Evolutionary conservation across 192 early-diverging fungal species (phyloP).

Genomic region (Podila horticola): DNA sequence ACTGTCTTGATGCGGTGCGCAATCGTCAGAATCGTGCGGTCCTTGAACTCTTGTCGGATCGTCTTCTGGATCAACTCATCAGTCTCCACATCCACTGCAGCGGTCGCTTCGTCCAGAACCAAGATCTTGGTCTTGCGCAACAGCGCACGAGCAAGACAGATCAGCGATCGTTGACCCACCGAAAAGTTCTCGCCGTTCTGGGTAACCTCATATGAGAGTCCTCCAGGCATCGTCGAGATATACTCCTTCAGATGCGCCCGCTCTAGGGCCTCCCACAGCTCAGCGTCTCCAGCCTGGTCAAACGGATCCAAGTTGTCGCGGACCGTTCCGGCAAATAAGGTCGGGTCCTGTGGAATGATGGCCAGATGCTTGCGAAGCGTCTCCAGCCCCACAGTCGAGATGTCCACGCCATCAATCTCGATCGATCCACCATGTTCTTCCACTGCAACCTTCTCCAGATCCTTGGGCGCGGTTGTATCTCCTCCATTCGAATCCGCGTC

Average conservation of each 20-base stretch:
- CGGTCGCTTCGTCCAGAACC: constrained; percentile 59
- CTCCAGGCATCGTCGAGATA: constrained; percentile 24
- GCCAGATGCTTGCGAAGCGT: constrained; percentile 71
- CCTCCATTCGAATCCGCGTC: not conserved
- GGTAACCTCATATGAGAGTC: constrained; percentile 36
- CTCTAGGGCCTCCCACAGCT: constrained; percentile 72
- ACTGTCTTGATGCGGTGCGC: constrained; percentile 92
- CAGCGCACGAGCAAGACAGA: constrained; percentile 65
- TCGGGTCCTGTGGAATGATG: constrained; percentile 90
- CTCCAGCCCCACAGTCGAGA: constrained; percentile 65
- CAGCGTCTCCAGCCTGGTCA: constrained; percentile 56
- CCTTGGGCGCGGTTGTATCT: not conserved
- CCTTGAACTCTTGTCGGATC: constrained; percentile 80
- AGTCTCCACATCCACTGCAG: constrained; percentile 82
- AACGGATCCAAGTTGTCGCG: constrained; percentile 87
- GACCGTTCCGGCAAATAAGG: constrained; percentile 67
- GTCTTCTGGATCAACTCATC: constrained; percentile 90
- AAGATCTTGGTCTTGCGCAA: constrained; percentile 64
- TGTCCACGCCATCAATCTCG: constrained; percentile 79
- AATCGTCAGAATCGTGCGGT: constrained; percentile 87
- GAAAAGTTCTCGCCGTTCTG: constrained; percentile 66
- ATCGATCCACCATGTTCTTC: constrained; percentile 72
- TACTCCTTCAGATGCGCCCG: constrained; percentile 55
- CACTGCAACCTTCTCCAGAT: not conserved
- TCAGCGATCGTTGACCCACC: constrained; percentile 60